Conservation (phyloP, 2,329 filamentous ascomycete species). For the Penicillium sp. region DNA sequence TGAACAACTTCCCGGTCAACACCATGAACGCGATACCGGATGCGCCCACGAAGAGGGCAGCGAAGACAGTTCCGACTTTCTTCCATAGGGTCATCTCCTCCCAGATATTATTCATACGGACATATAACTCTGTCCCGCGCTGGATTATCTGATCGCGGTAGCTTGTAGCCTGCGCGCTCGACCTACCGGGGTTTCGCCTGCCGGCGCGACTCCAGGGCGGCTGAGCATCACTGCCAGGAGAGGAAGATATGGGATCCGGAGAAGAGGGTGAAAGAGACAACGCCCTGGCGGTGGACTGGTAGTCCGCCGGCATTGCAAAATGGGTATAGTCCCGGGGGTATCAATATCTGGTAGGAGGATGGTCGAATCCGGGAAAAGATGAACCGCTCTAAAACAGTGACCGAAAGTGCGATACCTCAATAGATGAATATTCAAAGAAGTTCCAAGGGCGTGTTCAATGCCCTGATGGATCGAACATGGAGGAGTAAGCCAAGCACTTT, state of each 20-base stretch:
- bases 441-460: constrained; percentile 18
- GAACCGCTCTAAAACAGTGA: constrained; percentile 2
- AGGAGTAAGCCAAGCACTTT: constrained; percentile 2
- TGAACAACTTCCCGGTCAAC: constrained; percentile 73
- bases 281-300: constrained; percentile 45
- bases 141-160: constrained; percentile 35
- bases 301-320: constrained; percentile 40
- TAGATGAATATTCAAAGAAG: not conserved
- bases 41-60: constrained; percentile 44
- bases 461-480: constrained; percentile 15
- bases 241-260: constrained; percentile 40
- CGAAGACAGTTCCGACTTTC: constrained; percentile 49
- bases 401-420: not conserved
- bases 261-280: constrained; percentile 45
- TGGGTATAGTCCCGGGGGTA: constrained; percentile 1
- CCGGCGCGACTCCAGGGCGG: constrained; percentile 46
- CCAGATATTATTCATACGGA: constrained; percentile 29
- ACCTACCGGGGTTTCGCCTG: constrained; percentile 34
- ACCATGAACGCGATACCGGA: constrained; percentile 61
- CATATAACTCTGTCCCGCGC: constrained; percentile 29
- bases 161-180: constrained; percentile 25
- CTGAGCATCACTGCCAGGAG: constrained; percentile 32
- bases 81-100: constrained; percentile 47
- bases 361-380: constrained; percentile 9
- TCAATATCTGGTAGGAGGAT: constrained; percentile 1